Conservation (phyloP, 2,329 filamentous ascomycete species). For the Talaromyces pinophilus region DNA sequence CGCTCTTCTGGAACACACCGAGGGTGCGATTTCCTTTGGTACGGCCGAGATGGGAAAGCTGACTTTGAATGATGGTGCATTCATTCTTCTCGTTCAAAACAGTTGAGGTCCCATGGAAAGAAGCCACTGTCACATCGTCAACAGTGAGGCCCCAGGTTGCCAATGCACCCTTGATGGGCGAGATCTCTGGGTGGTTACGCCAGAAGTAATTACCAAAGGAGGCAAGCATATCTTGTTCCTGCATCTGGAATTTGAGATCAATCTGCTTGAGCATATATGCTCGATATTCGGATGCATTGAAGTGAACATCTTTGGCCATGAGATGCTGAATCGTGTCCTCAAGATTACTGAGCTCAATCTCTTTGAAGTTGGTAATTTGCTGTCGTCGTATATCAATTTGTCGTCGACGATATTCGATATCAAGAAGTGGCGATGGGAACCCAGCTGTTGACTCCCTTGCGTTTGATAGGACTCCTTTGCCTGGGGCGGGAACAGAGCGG, state of each 20-base stretch:
- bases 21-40: conserved; percentile 94
- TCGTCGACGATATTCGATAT: conserved; percentile 58
- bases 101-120: conserved; percentile 98
- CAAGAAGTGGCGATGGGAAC: conserved; percentile 90
- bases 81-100: conserved; percentile 99
- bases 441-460: conserved; percentile 80
- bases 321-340: conserved; percentile 4
- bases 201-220: conserved; percentile 92
- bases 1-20: conserved; percentile 98
- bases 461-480: conserved; percentile 77
- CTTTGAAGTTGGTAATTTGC: background rate
- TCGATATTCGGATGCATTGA: conserved; percentile 1
- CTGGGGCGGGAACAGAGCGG: conserved; percentile 94
- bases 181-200: conserved; percentile 91
- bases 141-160: conserved; percentile 98
- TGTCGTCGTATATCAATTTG: background rate
- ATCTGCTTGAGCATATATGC: conserved; percentile 9
- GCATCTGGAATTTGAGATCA: conserved; percentile 2
- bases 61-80: conserved; percentile 93
- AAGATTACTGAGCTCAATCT: conserved; percentile 2
- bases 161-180: conserved; percentile 90
- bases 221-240: conserved; percentile 5
- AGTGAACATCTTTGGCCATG: background rate
- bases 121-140: conserved; percentile 90
- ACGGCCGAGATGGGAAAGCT: conserved; percentile 90